Conservation (phyloP, 306 rosid genomes). For the Lupinus albus region DNA sequence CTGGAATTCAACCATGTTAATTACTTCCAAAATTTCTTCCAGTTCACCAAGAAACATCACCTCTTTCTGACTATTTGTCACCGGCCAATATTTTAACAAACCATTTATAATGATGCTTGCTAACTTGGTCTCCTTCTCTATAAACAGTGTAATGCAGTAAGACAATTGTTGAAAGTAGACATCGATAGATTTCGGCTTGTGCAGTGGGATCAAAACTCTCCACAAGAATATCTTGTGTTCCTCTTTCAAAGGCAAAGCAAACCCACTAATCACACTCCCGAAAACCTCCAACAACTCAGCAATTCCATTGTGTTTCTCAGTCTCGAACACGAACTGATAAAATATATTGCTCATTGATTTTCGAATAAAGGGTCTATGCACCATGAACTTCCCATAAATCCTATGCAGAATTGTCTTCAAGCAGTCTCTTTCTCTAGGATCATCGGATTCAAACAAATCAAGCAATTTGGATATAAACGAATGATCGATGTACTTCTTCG, state of each 20-base stretch:
- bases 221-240: conserved; percentile 57
- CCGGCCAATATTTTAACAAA: conserved; percentile 54
- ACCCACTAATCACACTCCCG: conserved; percentile 54
- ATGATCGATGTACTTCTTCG: conserved; percentile 51
- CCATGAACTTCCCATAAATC: conserved; percentile 58
- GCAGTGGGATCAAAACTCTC: conserved; percentile 57
- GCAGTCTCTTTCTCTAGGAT: conserved; percentile 57
- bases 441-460: conserved; percentile 52
- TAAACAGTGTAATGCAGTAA: conserved; percentile 46
- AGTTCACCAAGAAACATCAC: conserved; percentile 84
- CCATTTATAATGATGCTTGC: conserved; percentile 52
- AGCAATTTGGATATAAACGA: conserved; percentile 48
- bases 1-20: conserved; percentile 80
- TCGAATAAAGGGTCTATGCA: conserved; percentile 52
- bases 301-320: conserved; percentile 50
- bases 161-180: conserved; percentile 53
- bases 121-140: conserved; percentile 55
- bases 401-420: conserved; percentile 52
- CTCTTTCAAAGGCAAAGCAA: conserved; percentile 54
- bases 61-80: conserved; percentile 72
- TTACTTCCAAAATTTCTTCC: conserved; percentile 87
- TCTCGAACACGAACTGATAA: conserved; percentile 47
- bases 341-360: conserved; percentile 50
- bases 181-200: conserved; percentile 52
- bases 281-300: conserved; percentile 55